These are phyloP conservation scores for Mycena venus DNA, from an alignment of 768 basidiomycete species.

Conservation along the genomic window DNA sequence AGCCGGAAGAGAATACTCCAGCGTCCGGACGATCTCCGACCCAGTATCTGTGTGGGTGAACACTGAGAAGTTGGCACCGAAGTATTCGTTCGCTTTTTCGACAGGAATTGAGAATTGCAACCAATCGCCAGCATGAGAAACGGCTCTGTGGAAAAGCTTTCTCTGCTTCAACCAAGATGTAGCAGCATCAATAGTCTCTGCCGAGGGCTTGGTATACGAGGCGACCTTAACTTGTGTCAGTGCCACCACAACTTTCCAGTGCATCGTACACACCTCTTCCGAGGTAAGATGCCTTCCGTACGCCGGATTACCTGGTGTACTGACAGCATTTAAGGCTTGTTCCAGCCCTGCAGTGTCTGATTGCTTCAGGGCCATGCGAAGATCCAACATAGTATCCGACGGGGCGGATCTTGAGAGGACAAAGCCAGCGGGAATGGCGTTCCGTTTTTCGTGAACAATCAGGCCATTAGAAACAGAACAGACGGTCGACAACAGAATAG, in stretches of 20 bases:
- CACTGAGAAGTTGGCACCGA: conserved; percentile 36
- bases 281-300: conserved; percentile 47
- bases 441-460: conserved; percentile 31
- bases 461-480: background rate
- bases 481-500: background rate
- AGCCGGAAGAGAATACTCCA: conserved; percentile 39
- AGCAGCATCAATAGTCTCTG: conserved; percentile 24
- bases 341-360: conserved; percentile 44
- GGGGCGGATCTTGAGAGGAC: conserved; percentile 33
- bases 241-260: background rate
- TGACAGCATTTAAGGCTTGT: conserved; percentile 45
- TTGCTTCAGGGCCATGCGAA: conserved; percentile 49
- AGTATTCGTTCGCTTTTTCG: conserved; percentile 37
- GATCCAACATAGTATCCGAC: conserved; percentile 35
- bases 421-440: conserved; percentile 39
- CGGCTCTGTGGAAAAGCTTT: conserved; percentile 31
- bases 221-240: conserved; percentile 1
- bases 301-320: conserved; percentile 41
- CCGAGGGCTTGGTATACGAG: conserved; percentile 3
- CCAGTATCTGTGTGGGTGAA: conserved; percentile 37
- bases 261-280: conserved; percentile 40
- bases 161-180: conserved; percentile 35
- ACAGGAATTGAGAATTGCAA: conserved; percentile 38
- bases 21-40: conserved; percentile 36
- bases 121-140: conserved; percentile 37